Evolutionary conservation across 1,284 basidiomycete genomes (phyloP).

Genomic region (Apiotrichum laibachii): DNA sequence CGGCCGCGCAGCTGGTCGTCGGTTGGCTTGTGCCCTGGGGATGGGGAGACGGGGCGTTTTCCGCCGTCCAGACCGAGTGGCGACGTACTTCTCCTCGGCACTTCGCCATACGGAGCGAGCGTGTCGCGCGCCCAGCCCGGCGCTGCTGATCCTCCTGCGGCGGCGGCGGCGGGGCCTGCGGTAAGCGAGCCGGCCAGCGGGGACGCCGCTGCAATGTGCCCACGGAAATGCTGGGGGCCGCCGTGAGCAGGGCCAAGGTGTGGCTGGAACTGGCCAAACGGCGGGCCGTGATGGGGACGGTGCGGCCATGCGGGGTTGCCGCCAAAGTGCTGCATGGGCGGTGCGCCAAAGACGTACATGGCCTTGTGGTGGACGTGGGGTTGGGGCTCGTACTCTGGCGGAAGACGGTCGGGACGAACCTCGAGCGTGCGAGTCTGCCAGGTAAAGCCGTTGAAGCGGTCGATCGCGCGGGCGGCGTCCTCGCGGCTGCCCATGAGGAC

Average conservation of each 20-base stretch:
- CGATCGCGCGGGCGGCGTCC: constrained; percentile 81
- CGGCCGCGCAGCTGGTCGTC: constrained; percentile 5
- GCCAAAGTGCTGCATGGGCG: constrained; percentile 22
- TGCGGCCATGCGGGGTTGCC: constrained; percentile 14
- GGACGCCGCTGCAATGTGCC: constrained; percentile 24
- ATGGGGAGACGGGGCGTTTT: constrained; percentile 1
- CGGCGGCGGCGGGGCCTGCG: constrained; percentile 2
- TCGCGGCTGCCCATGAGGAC: constrained; percentile 86
- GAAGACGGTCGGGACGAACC: constrained; percentile 77
- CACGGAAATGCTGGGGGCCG: constrained; percentile 13
- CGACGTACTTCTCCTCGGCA: constrained; percentile 14
- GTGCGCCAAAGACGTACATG: constrained; percentile 19
- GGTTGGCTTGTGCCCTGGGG: constrained; percentile 6
- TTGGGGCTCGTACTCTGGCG: constrained; percentile 58
- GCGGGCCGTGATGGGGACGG: constrained; percentile 20
- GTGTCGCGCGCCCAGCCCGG: constrained; percentile 1
- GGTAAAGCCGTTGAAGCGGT: constrained; percentile 79
- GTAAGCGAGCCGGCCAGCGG: constrained; percentile 45
- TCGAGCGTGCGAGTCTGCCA: constrained; percentile 90
- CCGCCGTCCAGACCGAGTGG: constrained; percentile 4
- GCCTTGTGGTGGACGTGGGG: constrained; percentile 38
- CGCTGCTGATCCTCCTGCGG: not conserved
- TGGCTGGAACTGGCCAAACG: constrained; percentile 32
- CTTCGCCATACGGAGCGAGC: not conserved
- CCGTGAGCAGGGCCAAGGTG: constrained; percentile 21